phyloP scores from a whole-genome alignment of 495 filamentous ascomycete species.

The Hyaloscypha bicolor region DNA sequence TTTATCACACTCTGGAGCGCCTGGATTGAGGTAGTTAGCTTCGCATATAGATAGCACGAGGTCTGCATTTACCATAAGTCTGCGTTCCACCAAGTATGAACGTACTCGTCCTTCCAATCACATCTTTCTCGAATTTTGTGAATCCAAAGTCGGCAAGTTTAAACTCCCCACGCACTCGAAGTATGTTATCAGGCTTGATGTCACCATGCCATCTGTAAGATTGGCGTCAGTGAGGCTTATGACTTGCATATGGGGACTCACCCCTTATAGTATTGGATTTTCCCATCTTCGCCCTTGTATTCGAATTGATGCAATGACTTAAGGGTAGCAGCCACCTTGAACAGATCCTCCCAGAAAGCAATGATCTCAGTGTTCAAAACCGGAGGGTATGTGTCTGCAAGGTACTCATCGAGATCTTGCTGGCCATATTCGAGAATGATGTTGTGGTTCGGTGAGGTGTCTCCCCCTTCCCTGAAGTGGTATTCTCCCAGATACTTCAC shows the following conservation, averaged over 20 bases:
- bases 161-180: slow-evolving; percentile 35
- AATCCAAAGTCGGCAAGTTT: slow-evolving; percentile 47
- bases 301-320: slow-evolving; percentile 36
- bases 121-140: slow-evolving; percentile 37
- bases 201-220: slow-evolving; percentile 38
- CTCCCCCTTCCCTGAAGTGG: slow-evolving; percentile 23
- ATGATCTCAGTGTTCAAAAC: slow-evolving; percentile 34
- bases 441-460: slow-evolving; percentile 26
- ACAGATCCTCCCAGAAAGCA: slow-evolving; percentile 41
- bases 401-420: slow-evolving; percentile 39
- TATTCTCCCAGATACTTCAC: slow-evolving; percentile 34
- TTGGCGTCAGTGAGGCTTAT: slow-evolving; percentile 17
- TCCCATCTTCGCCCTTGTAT: slow-evolving; percentile 3
- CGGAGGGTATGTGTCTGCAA: slow-evolving; percentile 34
- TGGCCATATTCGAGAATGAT: slow-evolving; percentile 43
- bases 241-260: not conserved
- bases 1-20: slow-evolving; percentile 24
- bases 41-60: not conserved
- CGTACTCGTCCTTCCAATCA: slow-evolving; percentile 17
- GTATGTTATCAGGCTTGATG: slow-evolving; percentile 47
- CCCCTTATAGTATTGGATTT: not conserved
- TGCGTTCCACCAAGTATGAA: slow-evolving; percentile 37
- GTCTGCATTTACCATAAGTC: slow-evolving; percentile 37
- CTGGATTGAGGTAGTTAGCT: not conserved
- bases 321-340: slow-evolving; percentile 39